phyloP scores from a whole-genome alignment of 2,329 filamentous ascomycete species.

The Colletotrichum magnum region DNA sequence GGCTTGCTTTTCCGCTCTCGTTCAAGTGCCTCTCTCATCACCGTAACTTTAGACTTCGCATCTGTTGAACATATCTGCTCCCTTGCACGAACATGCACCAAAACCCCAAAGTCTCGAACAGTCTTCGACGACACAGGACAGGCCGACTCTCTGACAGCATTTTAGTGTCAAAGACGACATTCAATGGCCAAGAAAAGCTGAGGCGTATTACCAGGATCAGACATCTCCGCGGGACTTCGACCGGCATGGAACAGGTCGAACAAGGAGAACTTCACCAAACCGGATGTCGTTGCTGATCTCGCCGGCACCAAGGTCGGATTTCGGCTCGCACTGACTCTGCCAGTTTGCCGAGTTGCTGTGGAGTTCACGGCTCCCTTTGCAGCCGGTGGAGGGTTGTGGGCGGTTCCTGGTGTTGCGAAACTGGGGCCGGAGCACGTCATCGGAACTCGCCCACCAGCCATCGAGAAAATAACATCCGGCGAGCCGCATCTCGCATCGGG shows the following conservation, averaged over 20 bases:
- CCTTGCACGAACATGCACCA: not conserved
- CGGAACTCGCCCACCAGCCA: constrained; percentile 13
- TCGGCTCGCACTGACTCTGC: too few species aligned
- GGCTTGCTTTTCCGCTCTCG: too few species aligned
- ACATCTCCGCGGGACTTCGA: not conserved
- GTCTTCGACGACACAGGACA: not conserved
- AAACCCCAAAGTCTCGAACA: not conserved
- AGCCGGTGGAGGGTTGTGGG: constrained; percentile 1
- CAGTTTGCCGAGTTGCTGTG: too few species aligned
- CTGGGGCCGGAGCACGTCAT: constrained; percentile 31
- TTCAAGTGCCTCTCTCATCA: too few species aligned
- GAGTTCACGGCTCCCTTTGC: not conserved
- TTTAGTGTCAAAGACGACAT: constrained; percentile 9
- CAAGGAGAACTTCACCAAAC: too few species aligned
- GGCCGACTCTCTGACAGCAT: not conserved
- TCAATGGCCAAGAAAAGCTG: not conserved
- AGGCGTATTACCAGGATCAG: not conserved
- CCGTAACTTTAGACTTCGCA: too few species aligned
- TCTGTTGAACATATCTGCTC: too few species aligned
- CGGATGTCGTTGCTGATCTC: too few species aligned
- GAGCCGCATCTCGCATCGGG: not conserved
- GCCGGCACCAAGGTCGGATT: too few species aligned
- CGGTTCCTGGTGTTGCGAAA: constrained; percentile 11
- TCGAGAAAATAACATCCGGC: constrained; percentile 15
- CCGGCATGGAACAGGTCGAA: too few species aligned